These are phyloP conservation scores for Mucor saturninus DNA, from an alignment of 371 early-diverging fungal species.

Conservation along the genomic window DNA sequence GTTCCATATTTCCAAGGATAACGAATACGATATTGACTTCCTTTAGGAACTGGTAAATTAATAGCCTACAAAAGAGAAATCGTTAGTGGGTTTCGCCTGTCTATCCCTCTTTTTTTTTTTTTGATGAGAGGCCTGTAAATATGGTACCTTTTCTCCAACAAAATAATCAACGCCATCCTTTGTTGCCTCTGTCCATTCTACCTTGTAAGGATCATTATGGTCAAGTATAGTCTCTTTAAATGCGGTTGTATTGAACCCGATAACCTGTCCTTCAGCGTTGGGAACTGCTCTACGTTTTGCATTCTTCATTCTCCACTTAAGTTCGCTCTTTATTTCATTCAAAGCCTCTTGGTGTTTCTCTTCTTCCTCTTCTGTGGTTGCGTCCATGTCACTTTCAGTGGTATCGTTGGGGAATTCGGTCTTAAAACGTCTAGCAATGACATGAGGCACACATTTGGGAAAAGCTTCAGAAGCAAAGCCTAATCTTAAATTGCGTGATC, in stretches of 20 bases:
- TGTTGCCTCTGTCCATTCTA: conserved; percentile 78
- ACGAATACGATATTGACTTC: conserved; percentile 45
- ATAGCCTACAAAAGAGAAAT: conserved; percentile 28
- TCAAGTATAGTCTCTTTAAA: conserved; percentile 76
- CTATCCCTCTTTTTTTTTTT: neutral
- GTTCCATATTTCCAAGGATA: conserved; percentile 79
- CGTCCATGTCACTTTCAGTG: neutral
- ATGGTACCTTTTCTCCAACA: conserved; percentile 66
- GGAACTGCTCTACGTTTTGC: conserved; percentile 79
- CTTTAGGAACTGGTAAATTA: conserved; percentile 43
- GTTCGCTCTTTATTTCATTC: conserved; percentile 61
- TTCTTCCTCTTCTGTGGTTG: conserved; percentile 12
- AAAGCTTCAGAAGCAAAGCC: conserved; percentile 84
- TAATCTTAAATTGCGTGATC: conserved; percentile 80
- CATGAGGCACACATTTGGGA: conserved; percentile 78
- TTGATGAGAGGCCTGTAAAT: too few species aligned
- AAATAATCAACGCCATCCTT: conserved; percentile 44
- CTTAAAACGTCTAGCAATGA: conserved; percentile 70
- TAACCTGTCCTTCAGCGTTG: conserved; percentile 75
- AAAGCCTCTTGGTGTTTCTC: conserved; percentile 38
- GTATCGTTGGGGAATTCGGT: neutral
- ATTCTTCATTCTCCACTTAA: conserved; percentile 76
- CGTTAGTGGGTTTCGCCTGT: conserved; percentile 3
- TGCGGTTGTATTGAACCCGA: conserved; percentile 72
- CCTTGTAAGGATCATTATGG: conserved; percentile 88